Conservation (phyloP, 331 rosid species). For the Malus hybrid region DNA sequence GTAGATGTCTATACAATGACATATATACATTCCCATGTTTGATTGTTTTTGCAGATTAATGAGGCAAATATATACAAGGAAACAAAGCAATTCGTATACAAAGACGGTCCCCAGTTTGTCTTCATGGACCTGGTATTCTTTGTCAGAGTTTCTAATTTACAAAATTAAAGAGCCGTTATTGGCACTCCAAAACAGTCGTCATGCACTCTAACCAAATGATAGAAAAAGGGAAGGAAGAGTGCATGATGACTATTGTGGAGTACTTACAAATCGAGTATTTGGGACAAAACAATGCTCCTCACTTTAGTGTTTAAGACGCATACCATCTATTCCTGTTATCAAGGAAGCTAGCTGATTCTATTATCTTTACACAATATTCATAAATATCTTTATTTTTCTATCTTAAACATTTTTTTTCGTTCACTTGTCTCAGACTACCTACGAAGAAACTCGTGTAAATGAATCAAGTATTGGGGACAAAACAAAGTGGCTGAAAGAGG, state of each 20-base stretch:
- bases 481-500: constrained; percentile 89
- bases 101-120: constrained; percentile 81
- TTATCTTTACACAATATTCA: not conserved
- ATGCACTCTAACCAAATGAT: too few relatives aligned
- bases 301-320: not conserved
- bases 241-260: too few relatives aligned
- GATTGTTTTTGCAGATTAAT: constrained; percentile 47
- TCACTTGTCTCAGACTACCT: constrained; percentile 50
- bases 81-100: constrained; percentile 85
- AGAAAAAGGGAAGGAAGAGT: too few relatives aligned
- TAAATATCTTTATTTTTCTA: not conserved
- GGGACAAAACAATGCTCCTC: not conserved
- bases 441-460: constrained; percentile 71
- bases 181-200: too few relatives aligned
- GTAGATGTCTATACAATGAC: not conserved
- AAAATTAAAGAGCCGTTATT: not conserved
- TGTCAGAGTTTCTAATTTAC: not conserved
- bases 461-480: constrained; percentile 63
- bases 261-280: too few relatives aligned
- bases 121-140: constrained; percentile 94
- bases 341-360: constrained; percentile 1
- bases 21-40: constrained; percentile 6
- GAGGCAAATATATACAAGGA: constrained; percentile 78
- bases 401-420: not conserved
- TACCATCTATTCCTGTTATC: constrained; percentile 8